phyloP scores from a whole-genome alignment of 441 rosid genomes.

The Euphorbia celastroides region DNA sequence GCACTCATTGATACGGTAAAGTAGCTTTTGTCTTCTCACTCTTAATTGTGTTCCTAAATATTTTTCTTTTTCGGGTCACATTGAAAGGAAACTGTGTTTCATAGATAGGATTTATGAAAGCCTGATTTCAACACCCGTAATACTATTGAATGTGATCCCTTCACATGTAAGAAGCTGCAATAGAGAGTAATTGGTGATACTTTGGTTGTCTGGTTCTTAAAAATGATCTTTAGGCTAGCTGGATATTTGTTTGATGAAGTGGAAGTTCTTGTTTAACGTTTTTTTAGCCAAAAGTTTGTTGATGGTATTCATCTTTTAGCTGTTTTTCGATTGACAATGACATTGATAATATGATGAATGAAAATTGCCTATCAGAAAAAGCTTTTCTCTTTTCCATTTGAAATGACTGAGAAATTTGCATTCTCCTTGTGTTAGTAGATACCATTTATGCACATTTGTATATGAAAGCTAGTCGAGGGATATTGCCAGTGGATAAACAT shows the following conservation, averaged over 20 bases:
- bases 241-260: neutral
- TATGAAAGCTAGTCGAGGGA: neutral
- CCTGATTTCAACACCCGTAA: constrained; percentile 3
- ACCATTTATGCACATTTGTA: neutral
- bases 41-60: neutral
- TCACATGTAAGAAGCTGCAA: neutral
- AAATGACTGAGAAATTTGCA: neutral
- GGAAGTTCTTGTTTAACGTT: neutral
- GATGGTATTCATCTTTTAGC: neutral
- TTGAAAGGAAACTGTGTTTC: neutral
- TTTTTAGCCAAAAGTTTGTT: neutral
- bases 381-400: neutral
- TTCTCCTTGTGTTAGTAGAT: too few relatives aligned
- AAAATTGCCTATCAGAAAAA: neutral
- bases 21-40: constrained; percentile 12
- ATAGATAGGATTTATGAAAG: neutral
- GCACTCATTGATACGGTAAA: constrained; percentile 88
- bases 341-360: neutral
- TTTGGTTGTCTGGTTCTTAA: constrained; percentile 3
- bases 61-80: neutral
- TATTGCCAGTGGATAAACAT: neutral
- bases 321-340: neutral
- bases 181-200: neutral
- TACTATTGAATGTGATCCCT: neutral
- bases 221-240: neutral